phyloP scores from a whole-genome alignment of 2,329 filamentous ascomycete species.

The Hyphodiscus sp. region DNA sequence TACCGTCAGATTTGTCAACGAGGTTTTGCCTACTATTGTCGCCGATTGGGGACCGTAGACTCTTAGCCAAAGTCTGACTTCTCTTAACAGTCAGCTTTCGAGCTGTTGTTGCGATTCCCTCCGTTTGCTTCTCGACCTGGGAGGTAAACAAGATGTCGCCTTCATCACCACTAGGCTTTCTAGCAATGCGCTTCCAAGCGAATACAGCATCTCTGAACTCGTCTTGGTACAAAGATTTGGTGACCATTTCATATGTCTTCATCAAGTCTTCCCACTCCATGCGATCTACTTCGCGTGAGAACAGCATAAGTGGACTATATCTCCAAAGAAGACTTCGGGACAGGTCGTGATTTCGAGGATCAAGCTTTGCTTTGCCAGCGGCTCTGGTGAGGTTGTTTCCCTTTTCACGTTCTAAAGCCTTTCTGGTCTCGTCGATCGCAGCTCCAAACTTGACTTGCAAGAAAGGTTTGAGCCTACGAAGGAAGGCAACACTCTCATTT shows the following conservation, averaged over 20 bases:
- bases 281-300: slow-evolving; percentile 76
- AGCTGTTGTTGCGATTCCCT: slow-evolving; percentile 68
- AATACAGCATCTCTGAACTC: slow-evolving; percentile 74
- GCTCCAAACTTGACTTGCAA: slow-evolving; percentile 76
- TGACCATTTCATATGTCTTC: slow-evolving; percentile 72
- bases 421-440: slow-evolving; percentile 63
- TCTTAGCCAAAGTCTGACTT: slow-evolving; percentile 77
- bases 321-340: slow-evolving; percentile 75
- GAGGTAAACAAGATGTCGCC: slow-evolving; percentile 81
- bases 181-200: slow-evolving; percentile 73
- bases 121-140: slow-evolving; percentile 76
- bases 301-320: slow-evolving; percentile 82
- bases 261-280: slow-evolving; percentile 76
- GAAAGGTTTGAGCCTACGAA: slow-evolving; percentile 73
- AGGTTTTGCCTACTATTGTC: slow-evolving; percentile 48
- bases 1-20: slow-evolving; percentile 57
- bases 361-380: slow-evolving; percentile 53
- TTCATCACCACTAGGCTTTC: slow-evolving; percentile 71
- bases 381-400: slow-evolving; percentile 47
- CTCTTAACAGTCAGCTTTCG: slow-evolving; percentile 91
- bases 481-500: slow-evolving; percentile 67
- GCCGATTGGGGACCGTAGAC: slow-evolving; percentile 59
- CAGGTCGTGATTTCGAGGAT: slow-evolving; percentile 62
- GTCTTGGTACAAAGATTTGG: slow-evolving; percentile 69
- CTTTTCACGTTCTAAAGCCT: slow-evolving; percentile 42